Evolutionary conservation across 2,329 filamentous ascomycete species (phyloP), one percentile per base, ranked within the genome.

Genomic region (Chaetothyriales sp.): DNA sequence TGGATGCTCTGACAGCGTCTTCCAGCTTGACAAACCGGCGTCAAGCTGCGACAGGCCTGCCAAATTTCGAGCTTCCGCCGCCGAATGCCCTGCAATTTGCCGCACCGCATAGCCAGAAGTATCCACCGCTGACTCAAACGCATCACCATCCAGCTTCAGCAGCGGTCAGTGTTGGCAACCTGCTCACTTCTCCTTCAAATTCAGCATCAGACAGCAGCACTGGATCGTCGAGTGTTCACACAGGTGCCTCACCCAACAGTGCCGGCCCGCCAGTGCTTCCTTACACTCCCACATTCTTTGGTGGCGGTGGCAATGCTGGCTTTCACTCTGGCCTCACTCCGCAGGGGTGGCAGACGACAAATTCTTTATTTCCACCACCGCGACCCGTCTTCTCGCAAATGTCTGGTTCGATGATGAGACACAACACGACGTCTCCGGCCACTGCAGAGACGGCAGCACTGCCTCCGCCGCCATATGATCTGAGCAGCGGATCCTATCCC

Each of bases 1-100:
- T 78, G 63, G 77, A 81, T 66, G 70, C 71, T 65, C 75, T 81
- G 70, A 74, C 74, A 66, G 71, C 73, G 61, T 73, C 77, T 60
- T 73, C 76, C 63, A 83, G 82, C 70, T 80, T 88, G 64, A 78
- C 81, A 59, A 75, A 81, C 65, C 78, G 84, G 62, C 78, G 83
- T 66, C 78, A 80, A 62, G 82, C 82, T 62, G 79, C 83, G 55
- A 78, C 77, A 52, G 76, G 77, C 60, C 74, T 88, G 55, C 82
- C 83, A 52, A 76, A 69, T 58, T 85, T 86, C 63, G 79, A 84
- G 62, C 76, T 86, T 48, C 78, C 79, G 57, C 79, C 81, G 49
- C 79, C 80, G 58, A 74, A 77, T 48, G 70, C 76, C 61, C 67
- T 65, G 1, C 61, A 66, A 57, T 54, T 70, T 64, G 65, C 61